Evolutionary conservation across 768 basidiomycete species (phyloP), one percentile per base, ranked within the genome.

Genomic region (Piloderma croceum): DNA sequence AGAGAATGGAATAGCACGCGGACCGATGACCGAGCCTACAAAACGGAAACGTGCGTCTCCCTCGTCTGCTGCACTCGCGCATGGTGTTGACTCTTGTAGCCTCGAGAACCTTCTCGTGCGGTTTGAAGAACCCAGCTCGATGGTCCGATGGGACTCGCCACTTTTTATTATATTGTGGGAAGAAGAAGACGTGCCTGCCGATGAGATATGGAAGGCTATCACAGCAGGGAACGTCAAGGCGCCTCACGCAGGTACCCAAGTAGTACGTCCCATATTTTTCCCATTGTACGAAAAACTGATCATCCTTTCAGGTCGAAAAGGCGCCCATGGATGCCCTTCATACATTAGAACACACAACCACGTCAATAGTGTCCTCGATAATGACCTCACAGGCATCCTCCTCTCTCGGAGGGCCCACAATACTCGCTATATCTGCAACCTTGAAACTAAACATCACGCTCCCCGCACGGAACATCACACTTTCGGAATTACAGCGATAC

Each of bases 71-170:
- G 18, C 38, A 23, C 32, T 22, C 19, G 6, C 18, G 38, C 36
- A n/a, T 35, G 32, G 21, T 24, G 18, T 18, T 15, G 36, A 41
- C 37, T 18, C 7, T 15, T 5, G 3, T 50, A 92, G 90, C 6
- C 74, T 96, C 24, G 86, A 90, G 34, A 92, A 90, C 58, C 76
- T 99, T 3, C 61, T 98, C 24, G 69, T 83, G 54, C 74, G 94
- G 37, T 98, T 81, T 51, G 96, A 99, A 64, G 96, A 98, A 53
- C 96, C 96, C 0, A 92, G 90, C 0, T 93, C 92, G 4, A 93
- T 93, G 85, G 93, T 89, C n/a, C 79, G 94, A 36, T 99, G 94
- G 94, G 94, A 99, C 60, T 88, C 94, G 0, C 94, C 96, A 0
- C 73, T 98, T 31, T 88, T 96, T 59, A 90, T 88, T 2, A 65